Percentiles rank a stretch among this genome's conserved stretches.
phyloP scores from a whole-genome alignment of 352 stramenopile genomes.

The Phytophthora meadii region DNA sequence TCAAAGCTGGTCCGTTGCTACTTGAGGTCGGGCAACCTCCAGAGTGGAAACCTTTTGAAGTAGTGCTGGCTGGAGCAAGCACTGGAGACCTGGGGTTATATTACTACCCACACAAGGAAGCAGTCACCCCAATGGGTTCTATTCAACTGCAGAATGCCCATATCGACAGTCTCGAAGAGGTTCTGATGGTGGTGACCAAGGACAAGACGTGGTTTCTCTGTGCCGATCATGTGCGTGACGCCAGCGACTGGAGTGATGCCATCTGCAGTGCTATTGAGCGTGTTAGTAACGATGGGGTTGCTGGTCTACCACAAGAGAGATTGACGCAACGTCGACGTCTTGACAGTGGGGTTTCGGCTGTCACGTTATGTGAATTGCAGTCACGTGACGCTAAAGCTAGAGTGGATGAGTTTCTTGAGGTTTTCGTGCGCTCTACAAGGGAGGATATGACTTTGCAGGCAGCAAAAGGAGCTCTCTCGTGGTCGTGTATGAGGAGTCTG shows the following conservation, averaged over 20 bases:
- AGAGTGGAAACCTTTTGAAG: constrained; percentile 72
- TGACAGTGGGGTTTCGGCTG: constrained; percentile 46
- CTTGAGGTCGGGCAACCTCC: constrained; percentile 57
- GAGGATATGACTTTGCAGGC: constrained; percentile 63
- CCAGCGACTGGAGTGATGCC: constrained; percentile 67
- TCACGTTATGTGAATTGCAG: constrained; percentile 71
- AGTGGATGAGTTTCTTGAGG: constrained; percentile 76
- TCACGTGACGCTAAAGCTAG: constrained; percentile 53
- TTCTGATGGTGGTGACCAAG: constrained; percentile 78
- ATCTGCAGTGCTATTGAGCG: constrained; percentile 70
- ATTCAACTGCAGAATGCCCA: constrained; percentile 71
- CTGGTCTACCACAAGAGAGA: constrained; percentile 10
- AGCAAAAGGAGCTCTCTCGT: constrained; percentile 68
- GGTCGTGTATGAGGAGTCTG: constrained; percentile 77
- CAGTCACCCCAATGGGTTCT: constrained; percentile 49
- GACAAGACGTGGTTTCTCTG: constrained; percentile 88
- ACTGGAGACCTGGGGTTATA: constrained; percentile 68
- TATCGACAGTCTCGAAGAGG: constrained; percentile 74
- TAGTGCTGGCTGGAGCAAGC: constrained; percentile 65
- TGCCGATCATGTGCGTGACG: constrained; percentile 58
- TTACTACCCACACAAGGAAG: constrained; percentile 62
- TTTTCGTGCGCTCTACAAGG: constrained; percentile 63
- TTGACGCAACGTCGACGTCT: constrained; percentile 40
- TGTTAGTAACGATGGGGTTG: constrained; percentile 12
- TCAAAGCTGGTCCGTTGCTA: constrained; percentile 64